These are phyloP conservation scores for Neurospora tetrasperma DNA, from an alignment of 495 filamentous ascomycete genomes.

Conservation along the genomic window DNA sequence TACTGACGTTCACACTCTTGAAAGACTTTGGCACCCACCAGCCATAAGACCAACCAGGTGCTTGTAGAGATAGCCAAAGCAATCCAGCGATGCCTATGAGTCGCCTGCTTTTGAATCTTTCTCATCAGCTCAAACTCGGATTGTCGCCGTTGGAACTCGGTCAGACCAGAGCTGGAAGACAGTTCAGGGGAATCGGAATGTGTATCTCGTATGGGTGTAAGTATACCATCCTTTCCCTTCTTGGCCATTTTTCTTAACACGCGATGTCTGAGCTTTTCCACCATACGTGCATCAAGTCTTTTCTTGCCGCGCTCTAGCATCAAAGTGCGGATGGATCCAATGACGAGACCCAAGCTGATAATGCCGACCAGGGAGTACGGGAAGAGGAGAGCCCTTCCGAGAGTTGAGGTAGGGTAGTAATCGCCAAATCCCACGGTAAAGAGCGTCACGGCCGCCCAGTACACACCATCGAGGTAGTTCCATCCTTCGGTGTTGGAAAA, in stretches of 20 bases:
- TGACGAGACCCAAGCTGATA: conserved; percentile 71
- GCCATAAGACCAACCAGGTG: conserved; percentile 66
- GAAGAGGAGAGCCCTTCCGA: conserved; percentile 59
- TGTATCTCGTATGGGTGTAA: conserved; percentile 36
- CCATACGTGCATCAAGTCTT: conserved; percentile 56
- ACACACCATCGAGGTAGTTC: conserved; percentile 69
- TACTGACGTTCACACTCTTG: conserved; percentile 32
- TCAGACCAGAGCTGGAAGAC: conserved; percentile 7
- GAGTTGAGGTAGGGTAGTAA: conserved; percentile 41
- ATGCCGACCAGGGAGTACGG: conserved; percentile 76
- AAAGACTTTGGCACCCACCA: conserved; percentile 69
- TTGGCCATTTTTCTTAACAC: conserved; percentile 43
- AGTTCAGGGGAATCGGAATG: conserved; percentile 1
- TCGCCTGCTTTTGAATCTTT: conserved; percentile 56
- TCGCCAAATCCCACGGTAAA: conserved; percentile 79
- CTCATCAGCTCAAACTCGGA: conserved; percentile 81
- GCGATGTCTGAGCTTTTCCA: conserved; percentile 55
- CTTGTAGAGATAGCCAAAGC: conserved; percentile 51
- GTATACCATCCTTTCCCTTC: conserved; percentile 35
- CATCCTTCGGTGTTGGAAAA: conserved; percentile 67
- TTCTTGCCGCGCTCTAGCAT: conserved; percentile 65
- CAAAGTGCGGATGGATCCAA: conserved; percentile 72
- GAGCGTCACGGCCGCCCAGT: conserved; percentile 75
- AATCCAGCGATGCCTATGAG: conserved; percentile 55
- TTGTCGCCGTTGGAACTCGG: conserved; percentile 52